phyloP scores from a whole-genome alignment of 768 basidiomycete genomes.

The Phanerodontia chrysosporium region DNA sequence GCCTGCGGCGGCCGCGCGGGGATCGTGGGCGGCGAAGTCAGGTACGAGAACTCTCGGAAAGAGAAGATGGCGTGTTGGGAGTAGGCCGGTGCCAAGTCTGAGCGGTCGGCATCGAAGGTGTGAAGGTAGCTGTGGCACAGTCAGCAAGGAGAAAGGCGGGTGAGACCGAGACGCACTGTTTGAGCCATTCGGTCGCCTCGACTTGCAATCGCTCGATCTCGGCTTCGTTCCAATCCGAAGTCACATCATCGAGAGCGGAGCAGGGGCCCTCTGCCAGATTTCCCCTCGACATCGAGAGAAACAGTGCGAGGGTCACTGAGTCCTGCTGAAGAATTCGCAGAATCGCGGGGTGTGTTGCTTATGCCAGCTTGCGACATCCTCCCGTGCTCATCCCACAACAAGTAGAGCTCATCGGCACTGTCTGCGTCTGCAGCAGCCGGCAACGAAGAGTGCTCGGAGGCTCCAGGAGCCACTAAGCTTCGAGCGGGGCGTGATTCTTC shows the following conservation, averaged over 20 bases:
- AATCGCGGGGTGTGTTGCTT: too few species aligned
- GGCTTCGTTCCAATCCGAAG: not conserved
- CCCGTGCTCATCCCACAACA: not conserved
- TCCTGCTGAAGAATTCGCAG: too few species aligned
- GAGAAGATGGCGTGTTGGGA: slow-evolving; percentile 21
- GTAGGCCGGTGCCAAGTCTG: slow-evolving; percentile 19
- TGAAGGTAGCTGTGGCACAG: slow-evolving; percentile 14
- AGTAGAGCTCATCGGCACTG: not conserved
- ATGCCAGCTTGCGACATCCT: not conserved
- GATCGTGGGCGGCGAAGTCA: not conserved
- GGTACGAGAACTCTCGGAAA: slow-evolving; percentile 4
- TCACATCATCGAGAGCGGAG: too few species aligned
- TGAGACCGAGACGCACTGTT: not conserved
- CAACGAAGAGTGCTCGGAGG: not conserved
- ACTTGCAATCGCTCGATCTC: not conserved
- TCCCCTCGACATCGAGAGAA: too few species aligned
- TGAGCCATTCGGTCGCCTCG: not conserved
- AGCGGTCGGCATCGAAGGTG: slow-evolving; percentile 18
- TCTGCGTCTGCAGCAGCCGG: not conserved
- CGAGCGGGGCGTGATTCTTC: too few species aligned
- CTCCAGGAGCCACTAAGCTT: too few species aligned
- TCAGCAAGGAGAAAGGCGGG: not conserved
- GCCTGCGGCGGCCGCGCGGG: not conserved
- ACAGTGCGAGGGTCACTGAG: too few species aligned
- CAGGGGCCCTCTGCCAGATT: too few species aligned